phyloP scores from a whole-genome alignment of 768 basidiomycete species.

The Lactifluus subvellereus region DNA sequence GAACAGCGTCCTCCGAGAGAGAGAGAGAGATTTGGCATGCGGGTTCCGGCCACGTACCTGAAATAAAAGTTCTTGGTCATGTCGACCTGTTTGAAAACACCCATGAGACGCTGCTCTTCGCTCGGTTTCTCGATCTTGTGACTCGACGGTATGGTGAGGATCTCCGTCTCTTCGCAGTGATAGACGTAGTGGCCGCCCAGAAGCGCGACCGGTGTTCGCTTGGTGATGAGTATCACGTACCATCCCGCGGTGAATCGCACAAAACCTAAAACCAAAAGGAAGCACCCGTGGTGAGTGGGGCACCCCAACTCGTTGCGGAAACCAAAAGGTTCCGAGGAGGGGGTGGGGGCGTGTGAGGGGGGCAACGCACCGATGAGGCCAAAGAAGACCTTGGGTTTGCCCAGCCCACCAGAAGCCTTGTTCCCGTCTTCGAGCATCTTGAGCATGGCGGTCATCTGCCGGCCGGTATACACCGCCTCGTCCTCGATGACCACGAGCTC shows the following conservation, averaged over 20 bases:
- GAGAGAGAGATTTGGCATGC: neutral
- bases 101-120: constrained; percentile 85
- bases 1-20: neutral
- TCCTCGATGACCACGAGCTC: constrained; percentile 81
- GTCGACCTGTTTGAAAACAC: constrained; percentile 93
- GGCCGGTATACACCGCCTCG: constrained; percentile 78
- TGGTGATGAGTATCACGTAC: constrained; percentile 90
- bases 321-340: too few relatives aligned
- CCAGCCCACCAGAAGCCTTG: constrained; percentile 79
- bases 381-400: constrained; percentile 71
- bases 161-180: constrained; percentile 89
- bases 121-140: constrained; percentile 83
- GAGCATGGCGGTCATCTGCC: constrained; percentile 85
- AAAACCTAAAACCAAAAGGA: constrained; percentile 52
- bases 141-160: constrained; percentile 68
- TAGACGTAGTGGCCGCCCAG: constrained; percentile 95
- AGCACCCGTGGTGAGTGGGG: too few relatives aligned
- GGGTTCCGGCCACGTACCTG: constrained; percentile 44
- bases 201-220: constrained; percentile 87
- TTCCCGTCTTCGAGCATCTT: constrained; percentile 97
- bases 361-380: constrained; percentile 65
- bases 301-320: neutral
- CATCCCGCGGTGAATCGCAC: constrained; percentile 92
- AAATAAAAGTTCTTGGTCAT: constrained; percentile 99
- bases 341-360: neutral